Conservation (phyloP, 257 asterid genomes). For the Solanum pennellii region DNA sequence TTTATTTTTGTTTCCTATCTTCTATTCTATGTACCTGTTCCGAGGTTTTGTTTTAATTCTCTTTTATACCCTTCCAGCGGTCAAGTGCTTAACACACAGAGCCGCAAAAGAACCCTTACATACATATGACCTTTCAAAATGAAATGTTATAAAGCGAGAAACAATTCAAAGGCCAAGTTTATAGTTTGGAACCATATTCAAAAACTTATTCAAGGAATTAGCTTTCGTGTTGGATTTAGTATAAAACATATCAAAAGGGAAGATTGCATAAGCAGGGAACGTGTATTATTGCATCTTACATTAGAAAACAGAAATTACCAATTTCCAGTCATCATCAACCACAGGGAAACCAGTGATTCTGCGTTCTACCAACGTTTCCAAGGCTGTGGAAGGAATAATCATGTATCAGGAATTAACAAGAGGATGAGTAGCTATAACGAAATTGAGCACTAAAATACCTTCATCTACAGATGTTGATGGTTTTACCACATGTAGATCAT, state of each 20-base stretch:
- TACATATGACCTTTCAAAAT: neutral
- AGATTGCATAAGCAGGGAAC: neutral
- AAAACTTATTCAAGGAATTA: neutral
- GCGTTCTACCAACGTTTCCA: conserved; percentile 64
- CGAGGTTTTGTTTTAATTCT: neutral
- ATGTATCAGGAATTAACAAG: neutral
- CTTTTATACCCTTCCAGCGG: neutral
- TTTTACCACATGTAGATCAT: conserved; percentile 62
- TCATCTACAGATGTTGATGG: conserved; percentile 62
- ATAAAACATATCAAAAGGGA: neutral
- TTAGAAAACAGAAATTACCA: conserved; percentile 29
- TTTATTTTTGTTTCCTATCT: neutral
- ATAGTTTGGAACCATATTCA: neutral
- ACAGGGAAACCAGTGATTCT: conserved; percentile 85
- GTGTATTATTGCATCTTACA: neutral
- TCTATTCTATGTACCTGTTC: neutral
- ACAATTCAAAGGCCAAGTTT: neutral
- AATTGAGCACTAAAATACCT: conserved; percentile 27
- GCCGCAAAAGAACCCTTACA: neutral
- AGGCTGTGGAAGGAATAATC: conserved; percentile 26
- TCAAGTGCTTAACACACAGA: neutral
- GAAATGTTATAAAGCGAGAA: neutral
- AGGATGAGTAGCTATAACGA: neutral
- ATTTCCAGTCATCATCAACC: conserved; percentile 67
- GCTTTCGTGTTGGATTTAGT: neutral